Evolutionary conservation across 108 stramenopile genomes (phyloP).

Genomic region (Parietichytrium sp.): DNA sequence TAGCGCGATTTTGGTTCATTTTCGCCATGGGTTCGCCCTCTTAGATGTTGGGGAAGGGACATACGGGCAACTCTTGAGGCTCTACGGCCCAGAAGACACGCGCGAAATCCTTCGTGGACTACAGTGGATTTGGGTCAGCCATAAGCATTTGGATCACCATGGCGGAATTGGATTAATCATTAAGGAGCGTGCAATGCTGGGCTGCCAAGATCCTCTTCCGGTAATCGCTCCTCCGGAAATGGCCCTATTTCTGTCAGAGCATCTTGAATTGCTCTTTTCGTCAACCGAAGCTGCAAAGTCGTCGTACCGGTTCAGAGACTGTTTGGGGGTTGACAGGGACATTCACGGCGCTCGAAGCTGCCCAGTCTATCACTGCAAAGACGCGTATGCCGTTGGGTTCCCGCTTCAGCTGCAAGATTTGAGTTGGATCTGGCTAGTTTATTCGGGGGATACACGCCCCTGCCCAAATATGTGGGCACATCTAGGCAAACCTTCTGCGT

Average conservation of each 20-base stretch:
- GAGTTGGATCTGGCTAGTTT: background rate
- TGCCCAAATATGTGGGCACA: conserved; percentile 23
- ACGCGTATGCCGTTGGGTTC: conserved; percentile 3
- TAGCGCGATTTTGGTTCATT: background rate
- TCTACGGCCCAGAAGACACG: background rate
- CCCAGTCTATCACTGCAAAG: background rate
- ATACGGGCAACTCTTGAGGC: background rate
- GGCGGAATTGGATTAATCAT: background rate
- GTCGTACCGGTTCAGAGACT: too few relatives aligned
- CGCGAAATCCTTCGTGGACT: background rate
- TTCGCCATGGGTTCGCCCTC: background rate
- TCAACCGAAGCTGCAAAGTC: too few relatives aligned
- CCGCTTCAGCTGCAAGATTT: background rate
- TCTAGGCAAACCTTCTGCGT: background rate
- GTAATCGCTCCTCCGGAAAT: background rate
- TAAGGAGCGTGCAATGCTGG: background rate
- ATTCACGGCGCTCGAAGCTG: background rate
- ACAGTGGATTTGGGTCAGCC: background rate
- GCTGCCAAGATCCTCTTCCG: background rate
- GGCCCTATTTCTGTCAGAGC: background rate
- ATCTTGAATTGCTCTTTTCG: too few relatives aligned
- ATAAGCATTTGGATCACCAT: background rate
- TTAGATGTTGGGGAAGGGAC: conserved; percentile 4
- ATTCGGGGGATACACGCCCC: conserved; percentile 32
- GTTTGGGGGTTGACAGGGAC: too few relatives aligned